Percentiles rank a stretch among this genome's conserved stretches.
phyloP scores from a whole-genome alignment of 768 basidiomycete species.

The Suillus tomentosus region DNA sequence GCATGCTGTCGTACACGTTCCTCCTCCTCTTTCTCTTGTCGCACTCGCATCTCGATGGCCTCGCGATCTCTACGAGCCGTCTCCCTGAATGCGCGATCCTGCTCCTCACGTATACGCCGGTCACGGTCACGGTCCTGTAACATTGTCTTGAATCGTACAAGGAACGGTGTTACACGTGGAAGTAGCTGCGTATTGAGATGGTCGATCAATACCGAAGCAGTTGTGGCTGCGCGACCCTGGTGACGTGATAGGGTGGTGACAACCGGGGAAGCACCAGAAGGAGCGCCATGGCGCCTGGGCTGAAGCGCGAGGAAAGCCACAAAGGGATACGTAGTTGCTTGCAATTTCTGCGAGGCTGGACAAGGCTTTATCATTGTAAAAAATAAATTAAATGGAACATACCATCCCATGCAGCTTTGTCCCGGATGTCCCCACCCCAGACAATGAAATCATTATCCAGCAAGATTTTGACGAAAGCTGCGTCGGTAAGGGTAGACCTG shows the following conservation, averaged over 20 bases:
- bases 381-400: slow-evolving; percentile 6
- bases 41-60: slow-evolving; percentile 58
- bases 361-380: slow-evolving; percentile 15
- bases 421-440: slow-evolving; percentile 92
- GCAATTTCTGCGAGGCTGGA: slow-evolving; percentile 67
- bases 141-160: slow-evolving; percentile 59
- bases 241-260: slow-evolving; percentile 88
- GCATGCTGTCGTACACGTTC: slow-evolving; percentile 37
- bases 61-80: slow-evolving; percentile 67
- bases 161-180: slow-evolving; percentile 78
- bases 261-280: slow-evolving; percentile 43
- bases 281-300: slow-evolving; percentile 51
- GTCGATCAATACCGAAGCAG: slow-evolving; percentile 58
- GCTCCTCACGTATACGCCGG: slow-evolving; percentile 71
- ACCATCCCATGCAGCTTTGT: slow-evolving; percentile 82
- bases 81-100: slow-evolving; percentile 77
- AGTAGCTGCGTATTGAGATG: slow-evolving; percentile 75
- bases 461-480: slow-evolving; percentile 65
- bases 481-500: slow-evolving; percentile 77
- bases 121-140: slow-evolving; percentile 53
- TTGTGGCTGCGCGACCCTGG: slow-evolving; percentile 69
- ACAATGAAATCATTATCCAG: slow-evolving; percentile 76
- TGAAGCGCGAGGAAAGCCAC: slow-evolving; percentile 91
- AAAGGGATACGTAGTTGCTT: slow-evolving; percentile 91
- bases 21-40: slow-evolving; percentile 40